These are phyloP conservation scores for Zoysia pacifica DNA, from an alignment of 176 grass and related monocot genomes.

Conservation along the genomic window DNA sequence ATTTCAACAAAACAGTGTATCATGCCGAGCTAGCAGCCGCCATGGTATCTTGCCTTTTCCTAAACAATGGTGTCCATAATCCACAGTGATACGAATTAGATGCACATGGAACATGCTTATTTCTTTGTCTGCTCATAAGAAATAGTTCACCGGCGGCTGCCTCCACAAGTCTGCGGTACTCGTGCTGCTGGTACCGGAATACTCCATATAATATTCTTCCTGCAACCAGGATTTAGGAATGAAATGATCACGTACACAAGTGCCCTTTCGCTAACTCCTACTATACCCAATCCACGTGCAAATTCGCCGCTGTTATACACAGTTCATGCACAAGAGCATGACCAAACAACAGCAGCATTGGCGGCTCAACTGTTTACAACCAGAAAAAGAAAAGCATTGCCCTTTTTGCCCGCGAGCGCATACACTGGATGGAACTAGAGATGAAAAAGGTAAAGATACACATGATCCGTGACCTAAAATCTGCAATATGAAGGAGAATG, in stretches of 20 bases:
- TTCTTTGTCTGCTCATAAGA: conserved; percentile 12
- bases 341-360: background rate
- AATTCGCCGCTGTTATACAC: background rate
- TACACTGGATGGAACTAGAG: conserved; percentile 5
- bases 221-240: background rate
- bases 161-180: background rate
- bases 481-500: conserved; percentile 22
- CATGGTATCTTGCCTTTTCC: background rate
- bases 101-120: conserved; percentile 25
- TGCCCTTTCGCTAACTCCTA: background rate
- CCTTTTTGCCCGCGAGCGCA: background rate
- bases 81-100: background rate
- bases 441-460: background rate
- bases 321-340: background rate
- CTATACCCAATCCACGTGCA: background rate
- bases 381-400: background rate
- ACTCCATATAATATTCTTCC: background rate
- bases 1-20: background rate
- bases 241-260: background rate
- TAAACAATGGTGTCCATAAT: conserved; percentile 24
- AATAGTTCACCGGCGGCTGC: conserved; percentile 1
- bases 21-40: background rate
- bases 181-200: background rate
- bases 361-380: background rate
- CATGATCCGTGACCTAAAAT: conserved; percentile 44